Conservation (phyloP, 768 basidiomycete genomes). For the Lactarius evosmus region DNA sequence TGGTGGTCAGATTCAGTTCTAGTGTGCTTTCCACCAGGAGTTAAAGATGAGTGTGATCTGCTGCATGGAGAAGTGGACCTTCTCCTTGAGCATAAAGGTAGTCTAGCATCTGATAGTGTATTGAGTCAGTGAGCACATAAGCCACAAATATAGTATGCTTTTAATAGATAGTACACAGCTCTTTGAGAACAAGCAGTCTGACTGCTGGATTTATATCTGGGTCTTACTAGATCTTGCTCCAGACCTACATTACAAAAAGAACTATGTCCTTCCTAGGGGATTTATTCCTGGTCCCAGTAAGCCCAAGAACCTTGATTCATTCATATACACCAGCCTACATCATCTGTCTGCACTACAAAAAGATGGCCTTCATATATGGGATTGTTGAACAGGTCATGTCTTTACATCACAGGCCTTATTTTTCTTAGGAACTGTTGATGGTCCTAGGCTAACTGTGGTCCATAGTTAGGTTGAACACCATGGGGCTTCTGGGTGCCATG, state of each 20-base stretch:
- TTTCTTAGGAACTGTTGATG: slow-evolving; percentile 34
- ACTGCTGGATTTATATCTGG: slow-evolving; percentile 40
- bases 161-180: slow-evolving; percentile 45
- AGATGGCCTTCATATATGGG: slow-evolving; percentile 31
- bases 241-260: slow-evolving; percentile 33
- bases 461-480: slow-evolving; percentile 38
- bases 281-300: slow-evolving; percentile 38
- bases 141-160: no score
- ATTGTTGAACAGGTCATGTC: slow-evolving; percentile 18
- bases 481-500: slow-evolving; percentile 32
- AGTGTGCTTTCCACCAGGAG: no score
- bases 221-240: slow-evolving; percentile 37
- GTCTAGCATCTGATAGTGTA: no score
- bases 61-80: no score
- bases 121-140: no score
- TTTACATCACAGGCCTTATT: slow-evolving; percentile 21
- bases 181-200: slow-evolving; percentile 37
- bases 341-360: slow-evolving; percentile 36
- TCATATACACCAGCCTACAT: slow-evolving; percentile 34
- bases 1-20: no score
- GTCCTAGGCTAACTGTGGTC: slow-evolving; percentile 35
- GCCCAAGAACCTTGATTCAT: slow-evolving; percentile 35
- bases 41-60: no score
- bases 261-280: slow-evolving; percentile 34
- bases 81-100: no score